Percentiles rank a stretch among this genome's conserved stretches.
Conservation (phyloP, 2,329 filamentous ascomycete species). For the Aspergillus sp. region DNA sequence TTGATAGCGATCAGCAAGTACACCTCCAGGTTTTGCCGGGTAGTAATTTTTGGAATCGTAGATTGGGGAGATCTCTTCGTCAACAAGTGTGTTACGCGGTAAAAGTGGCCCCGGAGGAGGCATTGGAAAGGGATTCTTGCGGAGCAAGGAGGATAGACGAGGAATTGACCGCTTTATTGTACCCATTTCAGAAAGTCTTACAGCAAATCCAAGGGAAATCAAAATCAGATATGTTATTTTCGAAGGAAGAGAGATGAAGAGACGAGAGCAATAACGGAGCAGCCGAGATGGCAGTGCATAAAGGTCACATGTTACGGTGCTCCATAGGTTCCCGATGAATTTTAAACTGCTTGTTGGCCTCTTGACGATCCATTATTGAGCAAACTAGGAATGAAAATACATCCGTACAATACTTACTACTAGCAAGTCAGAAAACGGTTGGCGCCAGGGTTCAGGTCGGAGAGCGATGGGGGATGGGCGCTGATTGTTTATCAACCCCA, state of each 20-base stretch:
- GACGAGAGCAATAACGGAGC: no score
- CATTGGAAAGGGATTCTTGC: constrained; percentile 27
- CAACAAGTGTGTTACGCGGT: constrained; percentile 28
- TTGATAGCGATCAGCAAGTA: constrained; percentile 40
- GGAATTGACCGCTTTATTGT: constrained; percentile 17
- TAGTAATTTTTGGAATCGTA: constrained; percentile 42
- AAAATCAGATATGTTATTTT: no score
- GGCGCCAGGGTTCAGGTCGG: background rate
- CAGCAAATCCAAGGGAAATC: no score
- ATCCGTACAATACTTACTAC: no score
- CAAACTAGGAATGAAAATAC: no score
- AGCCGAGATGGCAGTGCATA: no score
- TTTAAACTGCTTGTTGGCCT: no score
- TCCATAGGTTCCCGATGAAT: no score
- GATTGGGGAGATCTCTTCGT: constrained; percentile 42
- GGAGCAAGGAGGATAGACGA: constrained; percentile 22
- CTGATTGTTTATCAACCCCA: background rate
- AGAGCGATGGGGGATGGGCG: background rate
- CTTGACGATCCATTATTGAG: no score
- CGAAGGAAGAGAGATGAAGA: no score
- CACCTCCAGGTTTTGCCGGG: constrained; percentile 38
- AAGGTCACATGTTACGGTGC: no score
- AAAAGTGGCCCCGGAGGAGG: constrained; percentile 25
- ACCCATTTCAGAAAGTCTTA: constrained; percentile 19
- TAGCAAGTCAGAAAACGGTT: no score